Evolutionary conservation across 768 basidiomycete genomes (phyloP), one percentile per base, ranked within the genome.

Genomic region (Nevesoporus exiguus): DNA sequence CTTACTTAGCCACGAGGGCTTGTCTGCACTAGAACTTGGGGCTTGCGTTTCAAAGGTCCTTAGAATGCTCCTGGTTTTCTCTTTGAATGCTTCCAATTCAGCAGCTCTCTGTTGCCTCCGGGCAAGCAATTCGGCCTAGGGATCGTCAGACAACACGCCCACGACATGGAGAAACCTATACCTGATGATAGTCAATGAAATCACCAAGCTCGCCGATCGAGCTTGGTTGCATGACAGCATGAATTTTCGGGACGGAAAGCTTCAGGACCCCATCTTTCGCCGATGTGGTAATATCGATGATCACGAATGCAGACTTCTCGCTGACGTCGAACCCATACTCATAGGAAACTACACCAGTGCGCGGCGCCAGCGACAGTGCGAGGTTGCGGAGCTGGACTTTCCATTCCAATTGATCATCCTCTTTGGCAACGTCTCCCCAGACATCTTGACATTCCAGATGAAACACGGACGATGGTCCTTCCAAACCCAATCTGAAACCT

Each of bases 151-250:
- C 45, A 58, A 3, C 19, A 29, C 8, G 27, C 10, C 3, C 27
- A 19, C 24, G 24, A n/a, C 17, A 15, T 6, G 10, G 15, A 50
- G 29, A 44, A 27, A 9, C 25, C 31, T 9, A 56, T 73, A 87
- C 91, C 79, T 90, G 91, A 39, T 92, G 74, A 61, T 92, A 79
- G 65, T 96, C 93, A 37, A 93, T 70, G 58, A 93, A 91, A 66
- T 98, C 95, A 15, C 88, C 90, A 8, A 98, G 74, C 66, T 96
- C 90, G 21, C 88, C 87, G 47, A 98, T 86, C 0, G 96, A 95
- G 58, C 90, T 91, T 10, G 95, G 87, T 67, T 94, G 93, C 88
- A 97, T 86, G 31, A 96, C 89, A 1, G 95, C 93, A 63, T 98
- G 92, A 3, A 93, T 83, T 68, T 88, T 90, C 8, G 80, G 82